Conservation (phyloP, 768 basidiomycete genomes). For the Suillus subalutaceus region DNA sequence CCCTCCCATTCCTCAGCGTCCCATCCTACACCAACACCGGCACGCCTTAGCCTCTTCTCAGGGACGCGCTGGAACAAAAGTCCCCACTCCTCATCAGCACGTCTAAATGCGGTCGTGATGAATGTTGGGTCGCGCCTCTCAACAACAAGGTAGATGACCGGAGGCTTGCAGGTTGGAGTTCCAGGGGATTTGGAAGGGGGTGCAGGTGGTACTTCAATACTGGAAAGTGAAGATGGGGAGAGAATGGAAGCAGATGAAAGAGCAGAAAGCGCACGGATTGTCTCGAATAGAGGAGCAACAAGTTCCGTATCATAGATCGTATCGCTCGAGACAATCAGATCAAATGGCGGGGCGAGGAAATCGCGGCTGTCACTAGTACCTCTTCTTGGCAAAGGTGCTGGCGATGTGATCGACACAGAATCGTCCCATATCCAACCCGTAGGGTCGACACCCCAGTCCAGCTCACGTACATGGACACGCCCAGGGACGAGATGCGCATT, state of each 20-base stretch:
- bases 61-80: conserved; percentile 64
- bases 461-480: conserved; percentile 57
- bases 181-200: neutral
- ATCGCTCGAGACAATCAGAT: conserved; percentile 82
- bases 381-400: conserved; percentile 18
- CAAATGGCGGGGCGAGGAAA: conserved; percentile 58
- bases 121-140: conserved; percentile 78
- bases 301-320: conserved; percentile 73
- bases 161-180: conserved; percentile 7
- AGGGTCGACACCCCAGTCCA: conserved; percentile 70
- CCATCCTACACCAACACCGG: conserved; percentile 64
- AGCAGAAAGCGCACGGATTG: conserved; percentile 57
- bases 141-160: conserved; percentile 51
- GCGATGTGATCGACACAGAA: conserved; percentile 35
- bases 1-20: conserved; percentile 74
- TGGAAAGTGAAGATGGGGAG: conserved; percentile 38
- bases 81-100: conserved; percentile 57
- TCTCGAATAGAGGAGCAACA: conserved; percentile 67
- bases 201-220: neutral
- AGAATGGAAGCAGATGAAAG: conserved; percentile 36
- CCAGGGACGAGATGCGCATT: conserved; percentile 48
- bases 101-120: conserved; percentile 57
- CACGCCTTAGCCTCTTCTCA: conserved; percentile 58
- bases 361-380: neutral
- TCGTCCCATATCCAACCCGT: conserved; percentile 58